These are phyloP conservation scores for Omphalea diandra DNA, from an alignment of 441 rosid genomes.

Conservation along the genomic window DNA sequence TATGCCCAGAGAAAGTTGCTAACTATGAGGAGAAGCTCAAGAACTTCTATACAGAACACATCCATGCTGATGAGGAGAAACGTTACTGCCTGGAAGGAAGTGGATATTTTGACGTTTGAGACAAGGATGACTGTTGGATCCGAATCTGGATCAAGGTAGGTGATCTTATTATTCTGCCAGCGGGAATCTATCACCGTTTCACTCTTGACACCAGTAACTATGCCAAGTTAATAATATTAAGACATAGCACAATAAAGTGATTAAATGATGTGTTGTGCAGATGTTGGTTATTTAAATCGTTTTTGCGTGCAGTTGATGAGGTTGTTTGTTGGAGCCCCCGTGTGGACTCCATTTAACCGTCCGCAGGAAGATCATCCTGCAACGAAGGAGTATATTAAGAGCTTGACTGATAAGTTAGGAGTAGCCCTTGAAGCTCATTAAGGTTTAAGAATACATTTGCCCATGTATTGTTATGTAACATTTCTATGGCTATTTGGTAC, in stretches of 20 bases:
- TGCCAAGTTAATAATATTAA: conserved; percentile 51
- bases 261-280: too few relatives aligned
- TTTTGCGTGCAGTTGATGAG: conserved; percentile 60
- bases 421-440: conserved; percentile 48
- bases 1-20: conserved; percentile 73
- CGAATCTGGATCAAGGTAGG: conserved; percentile 70
- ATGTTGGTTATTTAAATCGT: conserved; percentile 1
- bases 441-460: neutral
- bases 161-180: conserved; percentile 73
- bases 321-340: conserved; percentile 83
- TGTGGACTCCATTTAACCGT: conserved; percentile 72
- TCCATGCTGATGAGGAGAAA: conserved; percentile 85
- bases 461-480: too few relatives aligned
- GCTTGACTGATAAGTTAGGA: conserved; percentile 40
- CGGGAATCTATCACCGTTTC: conserved; percentile 87
- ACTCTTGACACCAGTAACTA: conserved; percentile 74
- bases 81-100: conserved; percentile 81
- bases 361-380: conserved; percentile 83
- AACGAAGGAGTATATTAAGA: conserved; percentile 54
- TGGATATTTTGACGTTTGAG: conserved; percentile 84
- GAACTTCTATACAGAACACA: conserved; percentile 84
- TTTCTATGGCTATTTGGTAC: neutral
- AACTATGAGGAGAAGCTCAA: conserved; percentile 81
- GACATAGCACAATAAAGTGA: neutral
- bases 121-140: conserved; percentile 69